Base-by-base conservation (phyloP, 2,329 filamentous ascomycete genomes). In the Monilinia fructigena region DNA sequence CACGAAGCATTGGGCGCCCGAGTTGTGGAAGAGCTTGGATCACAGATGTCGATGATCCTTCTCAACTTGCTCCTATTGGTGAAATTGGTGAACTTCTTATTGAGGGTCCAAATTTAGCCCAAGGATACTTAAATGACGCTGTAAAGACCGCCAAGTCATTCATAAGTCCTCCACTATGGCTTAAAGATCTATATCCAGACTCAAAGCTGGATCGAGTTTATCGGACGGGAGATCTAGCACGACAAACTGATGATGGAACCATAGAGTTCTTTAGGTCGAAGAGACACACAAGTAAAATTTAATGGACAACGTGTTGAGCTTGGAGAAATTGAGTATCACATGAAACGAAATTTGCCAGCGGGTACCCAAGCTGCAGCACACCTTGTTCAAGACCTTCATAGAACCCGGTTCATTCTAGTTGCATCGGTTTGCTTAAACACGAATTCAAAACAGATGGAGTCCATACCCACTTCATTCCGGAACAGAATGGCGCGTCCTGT, bases 81-180 rank as follows among this genome's bases (percentile, higher is more conserved):
- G 45, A n/a, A 7, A 47, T 47, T 10, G 45, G 45, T 8, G 45
- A 47, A 18, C 52, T 81, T 18, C 71, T 77, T 5, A 70, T 81
- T 2, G 75, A 78, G 58, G 79, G 79, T 4, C 76, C 74, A 18
- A 68, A 74, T 4, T 66, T 81, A 6, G 78, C 76, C 1, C 68
- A 74, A 18, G 79, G 76, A 23, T 81, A 81, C 63, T 70, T 80
- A 8, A 75, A 78, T 28, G 75, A 78, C 28, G 72, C 74, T 0
- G 70, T 73, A 26, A 76, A 75, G 62, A 80, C 78, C 0, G 56
- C 72, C 1, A 70, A 71, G n/a, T 66, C 73, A 1, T 80, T 81
- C 68, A 71, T 80, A n/a, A 58, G 71, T n/a, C 59, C 69, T 52
- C 72, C 72, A 5, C 66, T 78, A 66, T 81, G 70, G 70, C 26